Conservation (phyloP, 192 early-diverging fungal genomes). For the Chytriomyces sp. region DNA sequence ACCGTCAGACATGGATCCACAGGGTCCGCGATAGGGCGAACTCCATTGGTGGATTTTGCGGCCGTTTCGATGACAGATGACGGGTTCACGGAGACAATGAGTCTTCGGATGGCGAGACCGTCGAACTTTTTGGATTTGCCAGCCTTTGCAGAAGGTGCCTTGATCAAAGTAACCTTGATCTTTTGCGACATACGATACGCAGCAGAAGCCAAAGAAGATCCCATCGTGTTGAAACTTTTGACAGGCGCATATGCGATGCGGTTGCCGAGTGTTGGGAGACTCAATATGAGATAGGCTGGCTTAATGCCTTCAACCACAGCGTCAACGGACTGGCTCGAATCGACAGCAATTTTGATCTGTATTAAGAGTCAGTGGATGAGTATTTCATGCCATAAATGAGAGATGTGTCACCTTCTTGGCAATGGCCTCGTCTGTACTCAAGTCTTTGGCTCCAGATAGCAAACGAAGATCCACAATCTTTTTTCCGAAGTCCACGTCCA, state of each 20-base stretch:
- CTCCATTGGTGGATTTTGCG: constrained; percentile 2
- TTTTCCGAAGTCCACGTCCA: constrained; percentile 72
- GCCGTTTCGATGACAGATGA: neutral
- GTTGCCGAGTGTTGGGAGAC: constrained; percentile 50
- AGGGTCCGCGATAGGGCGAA: constrained; percentile 24
- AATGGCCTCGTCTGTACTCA: constrained; percentile 26
- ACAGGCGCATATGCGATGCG: constrained; percentile 35
- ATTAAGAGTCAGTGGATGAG: too few relatives aligned
- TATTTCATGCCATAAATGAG: too few relatives aligned
- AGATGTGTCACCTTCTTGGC: constrained; percentile 9
- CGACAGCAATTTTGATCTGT: too few relatives aligned
- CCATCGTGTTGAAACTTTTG: constrained; percentile 28
- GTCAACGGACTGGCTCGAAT: constrained; percentile 42
- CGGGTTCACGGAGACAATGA: constrained; percentile 23
- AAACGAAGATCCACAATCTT: constrained; percentile 60
- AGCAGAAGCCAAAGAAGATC: constrained; percentile 16
- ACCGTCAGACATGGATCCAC: constrained; percentile 28
- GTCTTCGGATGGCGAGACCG: constrained; percentile 12
- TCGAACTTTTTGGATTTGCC: constrained; percentile 5
- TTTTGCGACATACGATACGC: constrained; percentile 30
- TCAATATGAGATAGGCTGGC: constrained; percentile 74
- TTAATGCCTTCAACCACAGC: constrained; percentile 74
- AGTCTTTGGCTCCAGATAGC: constrained; percentile 7
- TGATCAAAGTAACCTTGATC: constrained; percentile 27
- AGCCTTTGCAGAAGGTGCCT: neutral